A percentile compares a stretch with the other conserved stretches of the same genome.
These are phyloP conservation scores for Phytophthora idaei DNA, from an alignment of 352 stramenopile species.

Conservation along the genomic window DNA sequence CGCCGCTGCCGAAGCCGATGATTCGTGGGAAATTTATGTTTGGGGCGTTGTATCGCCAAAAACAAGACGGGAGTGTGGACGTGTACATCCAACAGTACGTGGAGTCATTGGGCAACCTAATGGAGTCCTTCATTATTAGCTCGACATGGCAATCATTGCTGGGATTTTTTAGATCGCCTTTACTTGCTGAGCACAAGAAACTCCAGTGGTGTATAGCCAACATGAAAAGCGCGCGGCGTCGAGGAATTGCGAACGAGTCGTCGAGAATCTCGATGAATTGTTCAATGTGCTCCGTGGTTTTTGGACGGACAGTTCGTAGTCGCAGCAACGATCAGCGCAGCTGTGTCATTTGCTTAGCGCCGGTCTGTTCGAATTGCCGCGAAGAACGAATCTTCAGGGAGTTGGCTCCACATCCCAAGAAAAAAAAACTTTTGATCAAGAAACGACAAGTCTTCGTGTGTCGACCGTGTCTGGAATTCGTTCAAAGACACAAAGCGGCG, in stretches of 20 bases:
- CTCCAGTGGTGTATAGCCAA: slow-evolving; percentile 41
- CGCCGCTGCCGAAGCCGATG: slow-evolving; percentile 28
- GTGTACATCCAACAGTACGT: slow-evolving; percentile 44
- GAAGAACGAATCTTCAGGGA: slow-evolving; percentile 29
- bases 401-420: slow-evolving; percentile 23
- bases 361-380: slow-evolving; percentile 34
- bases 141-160: slow-evolving; percentile 33
- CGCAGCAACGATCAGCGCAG: slow-evolving; percentile 24
- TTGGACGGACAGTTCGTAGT: slow-evolving; percentile 24
- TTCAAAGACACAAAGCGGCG: slow-evolving; percentile 23
- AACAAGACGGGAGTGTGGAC: slow-evolving; percentile 37
- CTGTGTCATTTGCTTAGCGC: slow-evolving; percentile 30
- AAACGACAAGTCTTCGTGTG: slow-evolving; percentile 31
- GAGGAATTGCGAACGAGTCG: slow-evolving; percentile 18
- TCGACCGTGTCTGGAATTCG: slow-evolving; percentile 33
- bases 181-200: slow-evolving; percentile 37
- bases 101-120: slow-evolving; percentile 29
- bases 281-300: slow-evolving; percentile 20
- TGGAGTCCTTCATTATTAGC: slow-evolving; percentile 30
- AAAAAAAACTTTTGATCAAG: slow-evolving; percentile 23
- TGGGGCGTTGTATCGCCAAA: slow-evolving; percentile 39
- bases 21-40: slow-evolving; percentile 45
- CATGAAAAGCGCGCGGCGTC: slow-evolving; percentile 29
- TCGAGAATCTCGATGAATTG: slow-evolving; percentile 24
- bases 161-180: slow-evolving; percentile 30